Percentiles rank a stretch among this genome's conserved stretches.
phyloP scores from a whole-genome alignment of 495 filamentous ascomycete species.

The Trichoderma virens region DNA sequence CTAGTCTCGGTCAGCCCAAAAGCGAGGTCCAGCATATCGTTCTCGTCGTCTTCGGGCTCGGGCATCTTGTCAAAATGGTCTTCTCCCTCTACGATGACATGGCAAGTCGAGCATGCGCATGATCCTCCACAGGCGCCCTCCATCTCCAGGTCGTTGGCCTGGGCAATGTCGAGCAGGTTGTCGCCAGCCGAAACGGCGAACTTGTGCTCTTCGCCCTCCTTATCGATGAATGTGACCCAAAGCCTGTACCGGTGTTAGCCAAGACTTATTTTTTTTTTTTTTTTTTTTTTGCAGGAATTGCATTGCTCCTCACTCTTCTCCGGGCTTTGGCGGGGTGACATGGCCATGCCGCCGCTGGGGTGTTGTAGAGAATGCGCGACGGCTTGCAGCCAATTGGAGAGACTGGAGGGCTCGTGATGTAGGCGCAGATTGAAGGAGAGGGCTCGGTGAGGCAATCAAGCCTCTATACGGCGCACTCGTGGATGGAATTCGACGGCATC shows the following conservation, averaged over 20 bases:
- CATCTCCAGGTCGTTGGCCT: constrained; percentile 94
- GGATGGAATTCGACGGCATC: neutral
- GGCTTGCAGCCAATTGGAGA: constrained; percentile 11
- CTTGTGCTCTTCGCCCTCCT: constrained; percentile 68
- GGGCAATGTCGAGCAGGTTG: constrained; percentile 90
- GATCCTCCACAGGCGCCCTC: constrained; percentile 95
- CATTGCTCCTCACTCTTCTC: constrained; percentile 70
- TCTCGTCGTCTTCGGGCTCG: constrained; percentile 94
- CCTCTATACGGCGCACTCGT: neutral
- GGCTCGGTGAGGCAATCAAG: neutral
- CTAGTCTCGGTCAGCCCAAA: constrained; percentile 96
- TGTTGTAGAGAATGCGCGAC: constrained; percentile 54
- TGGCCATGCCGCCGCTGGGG: constrained; percentile 61
- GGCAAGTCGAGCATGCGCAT: constrained; percentile 95
- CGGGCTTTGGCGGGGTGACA: constrained; percentile 73
- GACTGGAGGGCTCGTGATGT: neutral
- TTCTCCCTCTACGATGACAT: constrained; percentile 82
- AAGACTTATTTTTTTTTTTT: neutral
- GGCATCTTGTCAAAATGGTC: constrained; percentile 85
- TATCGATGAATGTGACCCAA: constrained; percentile 88
- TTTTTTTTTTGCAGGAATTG: neutral
- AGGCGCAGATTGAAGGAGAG: neutral
- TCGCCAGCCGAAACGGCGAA: constrained; percentile 78
- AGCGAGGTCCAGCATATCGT: constrained; percentile 96
- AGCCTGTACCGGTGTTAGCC: constrained; percentile 46